These are phyloP conservation scores for Withania somnifera DNA, from an alignment of 305 asterid genomes.

Conservation along the genomic window DNA sequence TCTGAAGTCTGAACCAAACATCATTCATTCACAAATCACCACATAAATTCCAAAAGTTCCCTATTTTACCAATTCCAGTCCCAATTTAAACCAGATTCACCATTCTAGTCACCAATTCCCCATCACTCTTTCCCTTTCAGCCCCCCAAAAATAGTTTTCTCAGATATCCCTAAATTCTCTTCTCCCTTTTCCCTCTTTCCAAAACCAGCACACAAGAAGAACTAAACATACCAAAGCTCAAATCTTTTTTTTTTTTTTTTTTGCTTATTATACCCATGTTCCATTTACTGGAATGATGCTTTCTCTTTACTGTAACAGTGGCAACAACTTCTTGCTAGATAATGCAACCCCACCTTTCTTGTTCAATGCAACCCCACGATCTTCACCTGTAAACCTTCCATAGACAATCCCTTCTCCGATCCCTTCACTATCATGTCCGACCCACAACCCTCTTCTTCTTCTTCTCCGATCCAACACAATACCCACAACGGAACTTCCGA, in stretches of 20 bases:
- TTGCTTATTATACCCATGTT: background rate
- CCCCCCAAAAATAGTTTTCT: background rate
- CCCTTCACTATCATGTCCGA: conserved; percentile 30
- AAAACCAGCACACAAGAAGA: background rate
- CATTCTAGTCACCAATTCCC: background rate
- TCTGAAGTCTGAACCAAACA: background rate
- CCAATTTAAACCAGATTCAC: conserved; percentile 1
- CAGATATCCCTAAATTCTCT: background rate
- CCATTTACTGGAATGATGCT: background rate
- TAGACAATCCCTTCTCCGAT: conserved; percentile 45
- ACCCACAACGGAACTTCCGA: background rate
- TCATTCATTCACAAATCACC: background rate
- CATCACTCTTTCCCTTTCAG: background rate
- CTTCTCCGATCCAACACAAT: conserved; percentile 31
- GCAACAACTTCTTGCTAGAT: background rate
- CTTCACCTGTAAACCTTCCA: conserved; percentile 44
- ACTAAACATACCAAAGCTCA: background rate
- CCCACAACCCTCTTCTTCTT: conserved; percentile 21
- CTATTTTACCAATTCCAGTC: background rate
- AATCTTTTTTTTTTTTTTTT: no score
- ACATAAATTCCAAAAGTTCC: background rate
- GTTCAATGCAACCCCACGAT: conserved; percentile 79
- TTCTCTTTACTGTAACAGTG: background rate
- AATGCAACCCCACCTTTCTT: conserved; percentile 7
- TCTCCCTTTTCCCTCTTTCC: background rate